Conservation (phyloP, 2,329 filamentous ascomycete species). For the Proliferodiscus dingleyae region DNA sequence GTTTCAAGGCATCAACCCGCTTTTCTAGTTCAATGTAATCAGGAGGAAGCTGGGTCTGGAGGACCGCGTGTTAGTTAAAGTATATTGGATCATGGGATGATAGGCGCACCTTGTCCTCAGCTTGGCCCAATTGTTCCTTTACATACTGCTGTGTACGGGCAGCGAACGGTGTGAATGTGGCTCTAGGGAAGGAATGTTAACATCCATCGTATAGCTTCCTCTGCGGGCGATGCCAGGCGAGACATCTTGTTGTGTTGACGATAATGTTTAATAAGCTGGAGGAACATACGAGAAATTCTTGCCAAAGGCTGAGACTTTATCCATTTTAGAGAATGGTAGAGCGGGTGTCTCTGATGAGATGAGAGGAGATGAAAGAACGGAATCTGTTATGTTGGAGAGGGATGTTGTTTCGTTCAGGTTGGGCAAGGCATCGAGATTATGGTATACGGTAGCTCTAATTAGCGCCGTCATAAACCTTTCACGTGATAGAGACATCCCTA, state of each 20-base stretch:
- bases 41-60: constrained; percentile 85
- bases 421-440: not conserved
- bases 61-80: constrained; percentile 6
- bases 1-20: constrained; percentile 94
- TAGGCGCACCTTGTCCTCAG: constrained; percentile 74
- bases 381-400: constrained; percentile 9
- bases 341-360: constrained; percentile 1
- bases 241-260: constrained; percentile 4
- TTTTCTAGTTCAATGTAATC: constrained; percentile 99
- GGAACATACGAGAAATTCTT: constrained; percentile 61
- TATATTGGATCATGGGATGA: not conserved
- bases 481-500: too few relatives aligned
- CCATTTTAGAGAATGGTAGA: constrained; percentile 43
- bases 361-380: not conserved
- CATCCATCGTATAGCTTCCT: constrained; percentile 30
- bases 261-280: constrained; percentile 5
- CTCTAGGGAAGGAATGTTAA: constrained; percentile 55
- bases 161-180: constrained; percentile 85
- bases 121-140: constrained; percentile 94
- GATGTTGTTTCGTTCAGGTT: constrained; percentile 6
- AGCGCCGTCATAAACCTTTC: too few relatives aligned
- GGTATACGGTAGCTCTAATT: not conserved
- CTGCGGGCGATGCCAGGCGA: constrained; percentile 13
- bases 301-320: constrained; percentile 65
- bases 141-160: constrained; percentile 94